Conservation (phyloP, 352 stramenopile genomes). For the Saprolegnia diclina region DNA sequence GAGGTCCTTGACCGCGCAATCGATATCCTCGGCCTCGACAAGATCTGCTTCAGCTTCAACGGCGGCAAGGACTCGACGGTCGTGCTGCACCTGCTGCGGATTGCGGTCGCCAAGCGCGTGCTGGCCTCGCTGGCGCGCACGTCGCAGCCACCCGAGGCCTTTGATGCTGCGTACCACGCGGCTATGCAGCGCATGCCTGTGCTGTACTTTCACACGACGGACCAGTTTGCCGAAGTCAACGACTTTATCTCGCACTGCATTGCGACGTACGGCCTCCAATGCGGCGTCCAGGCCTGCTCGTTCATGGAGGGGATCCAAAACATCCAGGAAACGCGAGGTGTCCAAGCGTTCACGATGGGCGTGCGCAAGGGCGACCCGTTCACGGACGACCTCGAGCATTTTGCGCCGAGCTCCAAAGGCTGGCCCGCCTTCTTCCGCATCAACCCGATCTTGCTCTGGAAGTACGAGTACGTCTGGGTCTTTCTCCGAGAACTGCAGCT, state of each 20-base stretch:
- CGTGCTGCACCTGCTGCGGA: constrained; percentile 84
- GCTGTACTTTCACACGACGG: constrained; percentile 95
- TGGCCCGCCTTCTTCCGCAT: constrained; percentile 96
- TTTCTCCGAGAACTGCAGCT: constrained; percentile 86
- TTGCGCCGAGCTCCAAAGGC: constrained; percentile 74
- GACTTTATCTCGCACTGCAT: constrained; percentile 80
- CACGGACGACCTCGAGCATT: constrained; percentile 80
- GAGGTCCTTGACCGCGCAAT: constrained; percentile 70
- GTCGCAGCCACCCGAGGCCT: constrained; percentile 33
- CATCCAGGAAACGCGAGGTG: constrained; percentile 76
- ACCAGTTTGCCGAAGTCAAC: constrained; percentile 93
- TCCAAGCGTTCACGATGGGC: constrained; percentile 89
- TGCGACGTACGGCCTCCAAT: constrained; percentile 35
- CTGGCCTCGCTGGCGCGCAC: constrained; percentile 29
- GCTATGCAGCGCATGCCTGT: constrained; percentile 61
- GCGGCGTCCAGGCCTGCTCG: constrained; percentile 78
- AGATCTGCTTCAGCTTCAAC: constrained; percentile 89
- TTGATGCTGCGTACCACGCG: constrained; percentile 42
- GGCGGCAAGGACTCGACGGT: constrained; percentile 91
- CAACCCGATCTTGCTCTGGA: constrained; percentile 98
- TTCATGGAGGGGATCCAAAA: constrained; percentile 92
- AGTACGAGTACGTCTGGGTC: constrained; percentile 92
- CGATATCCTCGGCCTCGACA: constrained; percentile 72
- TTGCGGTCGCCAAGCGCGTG: constrained; percentile 70
- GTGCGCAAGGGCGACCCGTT: constrained; percentile 91